Evolutionary conservation across 768 basidiomycete genomes (phyloP).

Genomic region (Multifurca ochricompacta): DNA sequence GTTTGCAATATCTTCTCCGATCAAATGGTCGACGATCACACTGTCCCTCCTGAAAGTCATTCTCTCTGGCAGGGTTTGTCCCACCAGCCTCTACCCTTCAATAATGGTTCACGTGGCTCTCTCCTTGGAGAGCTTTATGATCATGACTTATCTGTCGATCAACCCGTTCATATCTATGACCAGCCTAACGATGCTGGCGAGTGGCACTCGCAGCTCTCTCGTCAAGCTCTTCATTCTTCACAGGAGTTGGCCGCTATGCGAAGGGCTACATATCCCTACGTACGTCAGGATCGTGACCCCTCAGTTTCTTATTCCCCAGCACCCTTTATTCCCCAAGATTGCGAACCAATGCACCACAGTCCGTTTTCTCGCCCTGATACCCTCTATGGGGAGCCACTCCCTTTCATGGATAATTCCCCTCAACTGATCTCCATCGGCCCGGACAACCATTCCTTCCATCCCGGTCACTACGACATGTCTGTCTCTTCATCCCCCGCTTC

Average conservation of each 20-base stretch:
- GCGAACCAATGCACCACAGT: slow-evolving; percentile 28
- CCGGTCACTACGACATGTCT: slow-evolving; percentile 29
- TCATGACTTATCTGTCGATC: slow-evolving; percentile 37
- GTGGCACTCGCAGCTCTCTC: slow-evolving; percentile 22
- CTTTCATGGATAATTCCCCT: slow-evolving; percentile 31
- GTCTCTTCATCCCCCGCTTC: slow-evolving; percentile 36
- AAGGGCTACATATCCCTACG: slow-evolving; percentile 70
- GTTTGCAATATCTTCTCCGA: slow-evolving; percentile 45
- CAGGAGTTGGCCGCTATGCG: slow-evolving; percentile 45
- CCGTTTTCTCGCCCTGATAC: slow-evolving; percentile 31
- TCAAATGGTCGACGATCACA: slow-evolving; percentile 35
- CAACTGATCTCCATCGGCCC: slow-evolving; percentile 34
- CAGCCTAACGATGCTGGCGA: slow-evolving; percentile 23
- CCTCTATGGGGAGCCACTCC: slow-evolving; percentile 35
- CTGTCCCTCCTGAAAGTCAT: slow-evolving; percentile 34
- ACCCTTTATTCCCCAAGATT: slow-evolving; percentile 39
- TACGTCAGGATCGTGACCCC: slow-evolving; percentile 61
- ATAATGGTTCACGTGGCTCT: slow-evolving; percentile 38
- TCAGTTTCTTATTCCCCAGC: slow-evolving; percentile 32
- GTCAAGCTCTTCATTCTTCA: slow-evolving; percentile 25
- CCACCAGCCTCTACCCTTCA: slow-evolving; percentile 28
- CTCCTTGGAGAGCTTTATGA: slow-evolving; percentile 71
- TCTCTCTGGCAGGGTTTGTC: slow-evolving; percentile 31
- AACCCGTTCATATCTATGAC: slow-evolving; percentile 22
- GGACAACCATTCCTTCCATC: slow-evolving; percentile 25